Percentiles rank a stretch among this genome's conserved stretches.
These are phyloP conservation scores for Schrenkiella parvula DNA, from an alignment of 345 rosid genomes.

Conservation along the genomic window DNA sequence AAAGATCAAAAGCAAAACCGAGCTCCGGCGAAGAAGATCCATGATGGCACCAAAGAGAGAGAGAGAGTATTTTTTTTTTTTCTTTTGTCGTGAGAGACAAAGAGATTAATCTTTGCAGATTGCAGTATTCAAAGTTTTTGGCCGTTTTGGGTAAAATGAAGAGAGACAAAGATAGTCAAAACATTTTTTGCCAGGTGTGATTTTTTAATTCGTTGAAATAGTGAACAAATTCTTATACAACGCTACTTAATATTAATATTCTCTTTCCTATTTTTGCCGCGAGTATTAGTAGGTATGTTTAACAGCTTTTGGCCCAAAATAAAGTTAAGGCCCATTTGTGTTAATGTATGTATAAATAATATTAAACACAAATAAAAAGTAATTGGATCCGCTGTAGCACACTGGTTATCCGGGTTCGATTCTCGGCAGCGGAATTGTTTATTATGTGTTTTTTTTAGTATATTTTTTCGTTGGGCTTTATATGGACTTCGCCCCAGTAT, in stretches of 20 bases:
- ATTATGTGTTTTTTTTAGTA: too few species aligned
- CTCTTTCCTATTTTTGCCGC: not conserved
- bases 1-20: slow-evolving; percentile 12
- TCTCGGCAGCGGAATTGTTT: not conserved
- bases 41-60: slow-evolving; percentile 1
- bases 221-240: not conserved
- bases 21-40: slow-evolving; percentile 8
- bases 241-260: too few species aligned
- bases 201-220: slow-evolving; percentile 31
- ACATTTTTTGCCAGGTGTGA: slow-evolving; percentile 27
- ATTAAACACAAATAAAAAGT: too few species aligned
- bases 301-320: too few species aligned
- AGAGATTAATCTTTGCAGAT: not conserved
- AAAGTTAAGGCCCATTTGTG: too few species aligned
- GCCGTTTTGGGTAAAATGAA: not conserved
- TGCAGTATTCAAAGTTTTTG: not conserved
- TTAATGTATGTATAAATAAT: too few species aligned
- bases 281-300: not conserved
- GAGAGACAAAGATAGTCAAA: slow-evolving; percentile 1
- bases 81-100: too few species aligned
- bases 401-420: not conserved
- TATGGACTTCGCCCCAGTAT: too few species aligned
- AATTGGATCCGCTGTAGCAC: not conserved
- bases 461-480: not conserved
- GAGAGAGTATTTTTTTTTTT: too few species aligned